Evolutionary conservation across 768 basidiomycete species (phyloP), one percentile per base, ranked within the genome.

Genomic region (Psilocybe cubensis): DNA sequence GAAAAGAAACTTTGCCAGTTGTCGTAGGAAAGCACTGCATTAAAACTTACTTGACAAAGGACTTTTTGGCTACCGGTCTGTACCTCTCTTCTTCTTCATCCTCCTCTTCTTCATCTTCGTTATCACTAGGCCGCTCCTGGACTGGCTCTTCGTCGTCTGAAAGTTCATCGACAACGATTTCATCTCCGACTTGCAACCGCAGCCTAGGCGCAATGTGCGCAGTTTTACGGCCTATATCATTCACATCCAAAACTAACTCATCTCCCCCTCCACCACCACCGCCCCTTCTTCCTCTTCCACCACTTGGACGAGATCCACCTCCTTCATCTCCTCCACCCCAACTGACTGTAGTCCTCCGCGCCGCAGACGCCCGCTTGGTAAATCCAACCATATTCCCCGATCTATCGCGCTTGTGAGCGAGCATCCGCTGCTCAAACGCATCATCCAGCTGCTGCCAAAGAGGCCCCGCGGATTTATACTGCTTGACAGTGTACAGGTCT

Each of bases 371-470:
- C 10, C 62, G 60, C 41, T 55, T 59, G 21, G 56, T 49, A 23
- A 53, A 23, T 6, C 49, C 47, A 11, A 41, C 47, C 18, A 52
- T 25, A 8, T 52, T 57, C 4, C 51, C 60, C 3, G 49, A 33
- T 17, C 60, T 41, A 45, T 56, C 56, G 33, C 58, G 55, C 50
- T 58, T 63, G 9, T 44, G 41, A 12, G 25, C 29, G 6, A 24
- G 18, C 28, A 44, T 24, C 5, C 54, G 52, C 31, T 54, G 47
- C 45, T 56, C 62, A 14, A 42, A 24, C 24, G 59, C 56, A 12
- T 61, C 58, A 18, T 66, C 65, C 4, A 61, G 33, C 14, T 61
- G 43, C 47, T 62, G 57, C 62, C 62, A 63, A 7, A 66, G 25
- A 28, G 65, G 65, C 6, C n/a, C 1, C 12, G 56, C 43, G 17